Conservation (phyloP, 805 yeast genomes). For the Cyberlindnera maritima region DNA sequence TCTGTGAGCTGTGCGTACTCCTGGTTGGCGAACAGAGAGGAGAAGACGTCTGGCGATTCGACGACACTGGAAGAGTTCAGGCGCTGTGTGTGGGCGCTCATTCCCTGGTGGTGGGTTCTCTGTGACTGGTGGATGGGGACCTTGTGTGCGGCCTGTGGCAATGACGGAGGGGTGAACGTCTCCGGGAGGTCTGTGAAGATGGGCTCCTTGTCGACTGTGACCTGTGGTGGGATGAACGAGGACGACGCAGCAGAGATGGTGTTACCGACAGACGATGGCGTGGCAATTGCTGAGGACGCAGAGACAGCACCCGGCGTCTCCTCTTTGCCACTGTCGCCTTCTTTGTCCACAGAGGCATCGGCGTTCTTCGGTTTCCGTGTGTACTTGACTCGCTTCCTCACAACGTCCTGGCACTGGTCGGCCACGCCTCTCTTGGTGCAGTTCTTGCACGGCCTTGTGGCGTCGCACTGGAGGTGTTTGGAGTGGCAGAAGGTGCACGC, state of each 20-base stretch:
- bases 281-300: background rate
- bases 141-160: background rate
- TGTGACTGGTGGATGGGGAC: background rate
- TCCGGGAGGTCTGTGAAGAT: background rate
- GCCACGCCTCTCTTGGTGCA: constrained; percentile 61
- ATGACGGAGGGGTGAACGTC: constrained; percentile 4
- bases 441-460: constrained; percentile 65
- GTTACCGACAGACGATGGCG: background rate
- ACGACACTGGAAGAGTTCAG: constrained; percentile 4
- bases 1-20: constrained; percentile 41
- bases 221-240: background rate
- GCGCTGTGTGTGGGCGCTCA: background rate
- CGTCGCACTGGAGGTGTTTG: constrained; percentile 73
- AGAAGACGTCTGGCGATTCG: constrained; percentile 29
- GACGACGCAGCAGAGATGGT: background rate
- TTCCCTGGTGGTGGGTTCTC: background rate
- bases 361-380: constrained; percentile 11
- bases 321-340: background rate
- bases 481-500: constrained; percentile 74
- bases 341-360: background rate
- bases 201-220: background rate
- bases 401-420: constrained; percentile 55
- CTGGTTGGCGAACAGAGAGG: constrained; percentile 37
- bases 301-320: background rate
- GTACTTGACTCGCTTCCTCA: constrained; percentile 46